Evolutionary conservation across 495 filamentous ascomycete genomes (phyloP).

Genomic region (Cenococcum geophilum): DNA sequence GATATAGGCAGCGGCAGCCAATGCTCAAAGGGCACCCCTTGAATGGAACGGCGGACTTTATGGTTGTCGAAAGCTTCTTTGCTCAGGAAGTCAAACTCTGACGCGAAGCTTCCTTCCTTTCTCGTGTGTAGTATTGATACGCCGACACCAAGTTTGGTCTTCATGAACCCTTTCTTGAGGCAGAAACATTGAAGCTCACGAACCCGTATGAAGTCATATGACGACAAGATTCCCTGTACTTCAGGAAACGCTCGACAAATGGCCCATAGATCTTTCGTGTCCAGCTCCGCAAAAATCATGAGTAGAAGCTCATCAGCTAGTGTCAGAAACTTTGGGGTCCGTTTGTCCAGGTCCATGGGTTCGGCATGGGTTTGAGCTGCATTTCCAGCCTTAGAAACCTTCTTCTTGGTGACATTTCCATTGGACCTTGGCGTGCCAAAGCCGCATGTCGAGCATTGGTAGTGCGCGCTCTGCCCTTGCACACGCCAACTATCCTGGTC

Average conservation of each 20-base stretch:
- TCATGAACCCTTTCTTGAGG: slow-evolving; percentile 42
- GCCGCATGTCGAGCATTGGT: background rate
- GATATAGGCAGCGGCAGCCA: slow-evolving; percentile 49
- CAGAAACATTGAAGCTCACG: slow-evolving; percentile 50
- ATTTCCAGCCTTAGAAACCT: background rate
- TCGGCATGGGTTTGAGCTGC: too few species aligned
- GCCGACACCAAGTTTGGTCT: slow-evolving; percentile 44
- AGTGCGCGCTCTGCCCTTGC: background rate
- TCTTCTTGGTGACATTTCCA: background rate
- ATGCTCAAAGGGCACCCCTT: slow-evolving; percentile 38
- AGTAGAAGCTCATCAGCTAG: slow-evolving; percentile 44
- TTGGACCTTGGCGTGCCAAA: background rate
- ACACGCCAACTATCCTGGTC: background rate
- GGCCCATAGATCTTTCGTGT: slow-evolving; percentile 38
- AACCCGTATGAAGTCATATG: slow-evolving; percentile 42
- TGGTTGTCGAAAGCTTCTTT: slow-evolving; percentile 37
- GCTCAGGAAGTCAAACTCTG: slow-evolving; percentile 49
- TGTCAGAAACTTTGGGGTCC: slow-evolving; percentile 5
- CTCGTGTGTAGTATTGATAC: slow-evolving; percentile 28
- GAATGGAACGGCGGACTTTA: slow-evolving; percentile 38
- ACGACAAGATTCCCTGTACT: slow-evolving; percentile 35
- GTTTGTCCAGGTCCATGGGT: background rate
- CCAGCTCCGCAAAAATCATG: slow-evolving; percentile 37
- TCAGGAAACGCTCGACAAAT: slow-evolving; percentile 40
- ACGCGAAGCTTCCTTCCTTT: slow-evolving; percentile 26